Percentiles rank a stretch among this genome's conserved stretches.
phyloP scores from a whole-genome alignment of 805 yeast species.

The Priceomyces melissophilus region DNA sequence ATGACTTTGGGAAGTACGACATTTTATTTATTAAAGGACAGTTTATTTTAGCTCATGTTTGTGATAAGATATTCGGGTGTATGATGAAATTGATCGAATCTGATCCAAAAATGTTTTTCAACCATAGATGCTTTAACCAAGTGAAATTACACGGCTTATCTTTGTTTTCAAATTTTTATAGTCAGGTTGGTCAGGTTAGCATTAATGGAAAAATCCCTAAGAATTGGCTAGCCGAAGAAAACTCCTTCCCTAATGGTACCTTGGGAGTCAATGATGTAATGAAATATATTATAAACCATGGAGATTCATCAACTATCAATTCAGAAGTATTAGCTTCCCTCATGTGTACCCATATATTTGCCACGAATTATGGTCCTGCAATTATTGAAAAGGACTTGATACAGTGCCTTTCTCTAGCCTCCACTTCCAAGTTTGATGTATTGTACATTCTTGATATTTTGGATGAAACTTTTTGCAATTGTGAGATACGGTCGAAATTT shows the following conservation, averaged over 20 bases:
- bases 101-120: neutral
- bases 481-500: too few species aligned
- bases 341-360: neutral
- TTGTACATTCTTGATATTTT: neutral
- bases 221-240: neutral
- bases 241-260: neutral
- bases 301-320: neutral
- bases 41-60: neutral
- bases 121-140: neutral
- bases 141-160: neutral
- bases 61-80: neutral
- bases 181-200: neutral
- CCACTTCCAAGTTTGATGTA: neutral
- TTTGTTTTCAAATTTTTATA: neutral
- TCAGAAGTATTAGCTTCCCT: neutral
- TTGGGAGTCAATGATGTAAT: neutral
- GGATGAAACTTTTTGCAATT: neutral
- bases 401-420: neutral
- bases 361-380: neutral
- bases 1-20: neutral
- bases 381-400: neutral
- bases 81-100: neutral
- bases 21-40: neutral
- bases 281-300: neutral
- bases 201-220: neutral